Conservation (phyloP, 306 rosid species). For the Glycyrrhiza uralensis region DNA sequence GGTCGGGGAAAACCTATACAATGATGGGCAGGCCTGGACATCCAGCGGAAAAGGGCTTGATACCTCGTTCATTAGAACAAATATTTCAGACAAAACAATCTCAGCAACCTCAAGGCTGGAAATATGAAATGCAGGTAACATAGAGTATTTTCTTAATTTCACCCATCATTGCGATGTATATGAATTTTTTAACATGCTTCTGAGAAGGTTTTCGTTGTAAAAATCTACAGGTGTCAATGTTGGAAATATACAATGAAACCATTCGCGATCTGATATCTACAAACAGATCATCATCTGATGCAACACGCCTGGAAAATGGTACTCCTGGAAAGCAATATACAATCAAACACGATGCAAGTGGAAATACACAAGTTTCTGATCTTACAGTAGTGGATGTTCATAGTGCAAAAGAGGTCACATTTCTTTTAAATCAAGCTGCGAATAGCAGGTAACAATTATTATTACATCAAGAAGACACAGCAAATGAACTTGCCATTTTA, state of each 20-base stretch:
- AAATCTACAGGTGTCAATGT: constrained; percentile 76
- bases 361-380: constrained; percentile 83
- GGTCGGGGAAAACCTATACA: constrained; percentile 97
- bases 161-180: not conserved
- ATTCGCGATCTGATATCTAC: constrained; percentile 79
- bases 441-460: constrained; percentile 69
- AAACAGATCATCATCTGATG: constrained; percentile 50
- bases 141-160: constrained; percentile 8
- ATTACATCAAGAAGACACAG: not conserved
- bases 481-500: not conserved
- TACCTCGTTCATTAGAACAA: constrained; percentile 92
- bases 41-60: constrained; percentile 75
- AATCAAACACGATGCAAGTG: constrained; percentile 80
- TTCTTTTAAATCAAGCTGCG: constrained; percentile 81
- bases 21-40: constrained; percentile 97
- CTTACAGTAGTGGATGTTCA: constrained; percentile 88
- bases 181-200: not conserved
- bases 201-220: constrained; percentile 8
- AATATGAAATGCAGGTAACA: constrained; percentile 91
- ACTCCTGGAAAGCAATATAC: constrained; percentile 75
- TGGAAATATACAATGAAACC: constrained; percentile 94
- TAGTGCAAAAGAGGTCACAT: constrained; percentile 85
- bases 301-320: constrained; percentile 54
- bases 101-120: constrained; percentile 92
- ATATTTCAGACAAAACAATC: constrained; percentile 76